Evolutionary conservation across 2,329 filamentous ascomycete genomes (phyloP).

Genomic region (Fusarium ambrosium): DNA sequence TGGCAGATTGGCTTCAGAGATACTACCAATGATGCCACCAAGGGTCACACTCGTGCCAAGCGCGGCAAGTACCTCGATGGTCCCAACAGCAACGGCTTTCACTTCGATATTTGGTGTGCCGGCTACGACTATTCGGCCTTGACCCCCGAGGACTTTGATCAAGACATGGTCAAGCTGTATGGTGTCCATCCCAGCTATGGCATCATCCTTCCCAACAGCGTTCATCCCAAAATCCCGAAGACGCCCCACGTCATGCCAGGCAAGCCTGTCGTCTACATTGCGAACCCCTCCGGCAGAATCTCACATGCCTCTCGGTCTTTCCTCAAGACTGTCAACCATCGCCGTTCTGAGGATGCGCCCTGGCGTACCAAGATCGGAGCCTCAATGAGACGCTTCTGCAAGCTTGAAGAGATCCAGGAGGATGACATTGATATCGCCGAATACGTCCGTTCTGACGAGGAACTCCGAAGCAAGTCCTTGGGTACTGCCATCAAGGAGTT

Average conservation of each 20-base stretch:
- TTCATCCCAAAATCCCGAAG: slow-evolving; percentile 53
- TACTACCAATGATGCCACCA: slow-evolving; percentile 67
- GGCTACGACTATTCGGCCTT: slow-evolving; percentile 66
- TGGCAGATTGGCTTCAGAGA: slow-evolving; percentile 72
- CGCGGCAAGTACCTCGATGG: slow-evolving; percentile 67
- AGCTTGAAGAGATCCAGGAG: slow-evolving; percentile 48
- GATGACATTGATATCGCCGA: slow-evolving; percentile 53
- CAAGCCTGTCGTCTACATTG: slow-evolving; percentile 64
- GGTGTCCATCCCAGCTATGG: slow-evolving; percentile 67
- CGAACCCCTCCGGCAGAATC: slow-evolving; percentile 61
- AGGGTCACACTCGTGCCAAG: slow-evolving; percentile 65
- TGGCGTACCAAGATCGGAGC: slow-evolving; percentile 53
- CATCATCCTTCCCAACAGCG: slow-evolving; percentile 64
- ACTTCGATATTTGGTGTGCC: slow-evolving; percentile 67
- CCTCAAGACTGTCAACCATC: slow-evolving; percentile 53
- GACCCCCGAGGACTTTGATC: slow-evolving; percentile 64
- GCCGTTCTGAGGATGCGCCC: slow-evolving; percentile 51
- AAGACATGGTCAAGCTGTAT: slow-evolving; percentile 63
- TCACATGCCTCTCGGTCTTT: slow-evolving; percentile 63
- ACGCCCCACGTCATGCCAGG: slow-evolving; percentile 59
- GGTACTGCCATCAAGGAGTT: slow-evolving; percentile 54
- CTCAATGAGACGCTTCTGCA: slow-evolving; percentile 56
- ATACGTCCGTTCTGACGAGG: slow-evolving; percentile 51
- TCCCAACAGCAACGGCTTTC: slow-evolving; percentile 67
- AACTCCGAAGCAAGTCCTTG: slow-evolving; percentile 52